phyloP scores from a whole-genome alignment of 139 green algal genomes.

The Coelastrella sp. region DNA sequence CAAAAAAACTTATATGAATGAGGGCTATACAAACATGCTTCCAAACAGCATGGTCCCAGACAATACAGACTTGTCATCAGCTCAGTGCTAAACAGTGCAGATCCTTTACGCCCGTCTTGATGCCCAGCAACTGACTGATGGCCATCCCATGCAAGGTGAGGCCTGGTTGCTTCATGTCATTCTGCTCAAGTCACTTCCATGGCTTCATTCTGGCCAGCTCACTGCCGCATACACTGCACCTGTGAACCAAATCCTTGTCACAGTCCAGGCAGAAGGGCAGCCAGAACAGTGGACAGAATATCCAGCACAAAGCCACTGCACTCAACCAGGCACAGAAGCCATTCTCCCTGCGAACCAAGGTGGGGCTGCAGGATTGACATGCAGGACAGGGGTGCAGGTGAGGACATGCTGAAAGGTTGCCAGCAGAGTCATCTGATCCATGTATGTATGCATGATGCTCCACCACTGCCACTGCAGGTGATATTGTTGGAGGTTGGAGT shows the following conservation, averaged over 20 bases:
- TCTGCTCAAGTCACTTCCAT: not conserved
- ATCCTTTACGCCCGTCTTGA: too few species aligned
- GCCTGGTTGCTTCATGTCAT: too few species aligned
- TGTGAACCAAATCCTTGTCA: slow-evolving; percentile 43
- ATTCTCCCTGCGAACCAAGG: slow-evolving; percentile 6
- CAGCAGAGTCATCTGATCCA: not conserved
- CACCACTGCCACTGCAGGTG: not conserved
- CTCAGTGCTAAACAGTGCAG: too few species aligned
- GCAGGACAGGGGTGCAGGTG: slow-evolving; percentile 15
- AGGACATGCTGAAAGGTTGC: not conserved
- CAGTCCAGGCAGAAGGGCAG: slow-evolving; percentile 48
- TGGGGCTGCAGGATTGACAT: slow-evolving; percentile 1
- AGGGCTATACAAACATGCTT: too few species aligned
- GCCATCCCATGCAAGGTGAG: too few species aligned
- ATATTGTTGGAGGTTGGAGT: not conserved
- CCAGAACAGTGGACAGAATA: slow-evolving; percentile 48
- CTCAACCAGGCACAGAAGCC: slow-evolving; percentile 28
- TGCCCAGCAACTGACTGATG: too few species aligned
- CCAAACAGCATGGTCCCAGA: too few species aligned
- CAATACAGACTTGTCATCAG: too few species aligned
- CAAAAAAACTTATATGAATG: too few species aligned
- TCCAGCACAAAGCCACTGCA: slow-evolving; percentile 23
- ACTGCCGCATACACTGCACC: slow-evolving; percentile 22
- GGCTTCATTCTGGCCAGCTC: slow-evolving; percentile 41
- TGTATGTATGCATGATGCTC: slow-evolving; percentile 7